phyloP scores from a whole-genome alignment of 495 filamentous ascomycete species.

The Penicillium pancosmium region DNA sequence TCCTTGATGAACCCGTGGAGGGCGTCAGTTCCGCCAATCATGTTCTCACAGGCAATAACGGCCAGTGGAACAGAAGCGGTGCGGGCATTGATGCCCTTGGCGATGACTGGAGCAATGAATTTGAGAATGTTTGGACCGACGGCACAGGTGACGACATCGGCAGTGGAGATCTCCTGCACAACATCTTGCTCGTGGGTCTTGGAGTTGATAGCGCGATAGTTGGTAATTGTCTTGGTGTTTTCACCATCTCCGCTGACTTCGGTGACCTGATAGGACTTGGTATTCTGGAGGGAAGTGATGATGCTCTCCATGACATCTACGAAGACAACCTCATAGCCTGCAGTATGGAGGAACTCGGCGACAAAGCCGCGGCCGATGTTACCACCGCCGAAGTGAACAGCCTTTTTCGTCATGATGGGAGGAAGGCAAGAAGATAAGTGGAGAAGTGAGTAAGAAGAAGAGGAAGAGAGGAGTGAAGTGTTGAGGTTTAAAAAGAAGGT shows the following conservation, averaged over 20 bases:
- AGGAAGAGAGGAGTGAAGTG: background rate
- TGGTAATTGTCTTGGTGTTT: constrained; percentile 78
- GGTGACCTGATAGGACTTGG: constrained; percentile 82
- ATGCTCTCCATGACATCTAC: constrained; percentile 85
- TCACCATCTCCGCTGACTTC: constrained; percentile 89
- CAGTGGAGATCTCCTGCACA: constrained; percentile 79
- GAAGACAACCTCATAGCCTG: constrained; percentile 88
- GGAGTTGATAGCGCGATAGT: constrained; percentile 95
- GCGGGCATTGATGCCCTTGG: constrained; percentile 82
- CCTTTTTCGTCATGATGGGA: constrained; percentile 68
- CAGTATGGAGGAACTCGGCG: constrained; percentile 73
- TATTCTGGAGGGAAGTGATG: constrained; percentile 74
- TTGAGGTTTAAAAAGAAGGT: background rate
- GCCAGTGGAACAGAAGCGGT: constrained; percentile 72
- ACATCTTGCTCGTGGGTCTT: constrained; percentile 78
- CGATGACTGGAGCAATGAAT: constrained; percentile 92
- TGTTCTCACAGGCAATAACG: constrained; percentile 97
- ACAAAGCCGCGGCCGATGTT: constrained; percentile 81
- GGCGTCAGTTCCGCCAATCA: constrained; percentile 86
- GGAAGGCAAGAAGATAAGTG: constrained; percentile 3
- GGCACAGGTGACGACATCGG: constrained; percentile 91
- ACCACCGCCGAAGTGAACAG: constrained; percentile 91
- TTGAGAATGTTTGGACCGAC: constrained; percentile 95
- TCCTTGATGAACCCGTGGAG: constrained; percentile 80
- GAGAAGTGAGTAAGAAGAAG: background rate